Evolutionary conservation across 2,329 filamentous ascomycete species (phyloP), one percentile per base, ranked within the genome.

Genomic region (Aspergillus pseudoviridinutans): DNA sequence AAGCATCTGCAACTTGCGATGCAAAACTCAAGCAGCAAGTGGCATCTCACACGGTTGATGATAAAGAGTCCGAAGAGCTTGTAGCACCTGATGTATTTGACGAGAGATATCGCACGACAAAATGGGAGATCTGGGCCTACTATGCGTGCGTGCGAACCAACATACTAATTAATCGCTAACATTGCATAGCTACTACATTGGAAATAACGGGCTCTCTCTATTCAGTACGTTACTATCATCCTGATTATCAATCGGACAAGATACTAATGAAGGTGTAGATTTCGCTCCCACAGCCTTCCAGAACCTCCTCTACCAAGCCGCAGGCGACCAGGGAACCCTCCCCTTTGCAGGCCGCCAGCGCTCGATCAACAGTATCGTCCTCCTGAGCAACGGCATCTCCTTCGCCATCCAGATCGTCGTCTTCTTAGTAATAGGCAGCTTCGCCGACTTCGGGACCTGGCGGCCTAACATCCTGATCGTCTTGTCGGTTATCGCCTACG

Each of bases 261-360:
- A 17, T 7, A 17, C 32, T 38, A 14, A 38, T 5, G 14, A 17
- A 14, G 24, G 10, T 22, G 14, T 59, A 75, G 73, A 86, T 67
- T 87, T 87, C 67, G 85, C 80, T 2, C 84, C 84, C 0, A 86
- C 84, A 2, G 82, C 83, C 20, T 87, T 87, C 57, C 86, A 88
- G 64, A 87, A 87, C 63, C 72, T 88, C 8, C 75, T 88, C 27
- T 82, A 78, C 53, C 82, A 87, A 68, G 85, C 86, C 0, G 84
- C 84, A 3, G 79, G 82, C 7, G 76, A 83, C 51, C 76, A 76
- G 9, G 79, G 77, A 1, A 75, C 81, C 1, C 71, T 88, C 24
- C 63, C 66, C 2, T 88, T 88, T 59, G 80, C 81, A 1, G 85
- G 86, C 14, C 74, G 74, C 41, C 71, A 78, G 25, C 79, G 84